These are phyloP conservation scores for Alternaria sp. DNA, from an alignment of 2,329 filamentous ascomycete species.

Conservation along the genomic window DNA sequence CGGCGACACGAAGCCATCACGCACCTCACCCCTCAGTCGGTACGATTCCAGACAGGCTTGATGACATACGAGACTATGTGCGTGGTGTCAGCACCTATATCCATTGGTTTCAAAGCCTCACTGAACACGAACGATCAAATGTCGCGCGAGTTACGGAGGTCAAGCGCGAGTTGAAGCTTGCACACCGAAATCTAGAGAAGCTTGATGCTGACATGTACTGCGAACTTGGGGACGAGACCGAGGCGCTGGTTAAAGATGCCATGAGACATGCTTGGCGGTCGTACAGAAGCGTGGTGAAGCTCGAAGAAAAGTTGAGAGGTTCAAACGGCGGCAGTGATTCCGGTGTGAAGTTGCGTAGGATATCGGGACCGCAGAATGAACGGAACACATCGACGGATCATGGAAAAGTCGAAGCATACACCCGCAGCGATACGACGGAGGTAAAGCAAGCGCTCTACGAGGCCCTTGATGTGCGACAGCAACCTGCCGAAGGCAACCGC, in stretches of 20 bases:
- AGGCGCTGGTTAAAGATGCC: constrained; percentile 18
- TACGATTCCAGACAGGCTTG: constrained; percentile 1
- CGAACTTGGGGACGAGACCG: constrained; percentile 15
- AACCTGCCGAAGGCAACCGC: not conserved
- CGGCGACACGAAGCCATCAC: not conserved
- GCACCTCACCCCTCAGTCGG: not conserved
- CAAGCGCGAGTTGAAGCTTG: constrained; percentile 29
- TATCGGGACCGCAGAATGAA: not conserved
- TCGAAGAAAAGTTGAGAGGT: constrained; percentile 24
- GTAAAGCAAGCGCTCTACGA: not conserved
- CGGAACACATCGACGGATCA: not conserved
- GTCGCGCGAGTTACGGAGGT: constrained; percentile 29
- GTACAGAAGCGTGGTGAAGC: constrained; percentile 27
- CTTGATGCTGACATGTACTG: constrained; percentile 21
- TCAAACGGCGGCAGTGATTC: not conserved
- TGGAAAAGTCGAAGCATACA: not conserved
- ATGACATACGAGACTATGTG: constrained; percentile 8
- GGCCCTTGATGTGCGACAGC: not conserved
- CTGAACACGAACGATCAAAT: constrained; percentile 21
- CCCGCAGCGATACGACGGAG: not conserved
- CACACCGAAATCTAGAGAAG: constrained; percentile 33
- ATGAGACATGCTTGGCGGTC: constrained; percentile 32
- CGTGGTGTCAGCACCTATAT: constrained; percentile 15
- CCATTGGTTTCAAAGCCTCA: constrained; percentile 23
- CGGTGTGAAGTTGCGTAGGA: not conserved